Conservation (phyloP, 169 alveolate species). For the Fabrea salina region DNA sequence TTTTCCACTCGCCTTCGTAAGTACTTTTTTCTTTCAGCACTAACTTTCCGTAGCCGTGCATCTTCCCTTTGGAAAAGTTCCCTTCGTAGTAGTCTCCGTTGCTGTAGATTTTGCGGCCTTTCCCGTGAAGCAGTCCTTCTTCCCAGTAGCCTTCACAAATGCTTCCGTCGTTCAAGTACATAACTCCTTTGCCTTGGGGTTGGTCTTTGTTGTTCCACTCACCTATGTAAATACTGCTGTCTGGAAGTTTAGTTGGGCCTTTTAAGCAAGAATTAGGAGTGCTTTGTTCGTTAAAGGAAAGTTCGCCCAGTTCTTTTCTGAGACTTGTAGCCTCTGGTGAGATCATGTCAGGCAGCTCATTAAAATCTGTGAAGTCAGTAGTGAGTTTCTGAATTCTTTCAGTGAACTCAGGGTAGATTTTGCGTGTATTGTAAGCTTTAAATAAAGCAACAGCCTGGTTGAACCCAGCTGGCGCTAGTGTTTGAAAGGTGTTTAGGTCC, state of each 20-base stretch:
- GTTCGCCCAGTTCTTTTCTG: too few species aligned
- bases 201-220: constrained; percentile 1
- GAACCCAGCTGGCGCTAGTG: too few species aligned
- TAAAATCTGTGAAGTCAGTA: too few species aligned
- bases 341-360: too few species aligned
- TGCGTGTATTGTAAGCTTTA: too few species aligned
- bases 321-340: too few species aligned
- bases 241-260: constrained; percentile 10
- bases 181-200: constrained; percentile 19
- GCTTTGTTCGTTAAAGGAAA: too few species aligned
- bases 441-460: too few species aligned
- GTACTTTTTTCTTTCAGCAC: constrained; percentile 41
- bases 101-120: constrained; percentile 48
- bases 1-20: constrained; percentile 46
- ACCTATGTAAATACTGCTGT: constrained; percentile 8
- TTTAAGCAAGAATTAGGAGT: too few species aligned
- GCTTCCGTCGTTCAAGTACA: constrained; percentile 13
- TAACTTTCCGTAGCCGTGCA: constrained; percentile 21
- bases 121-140: constrained; percentile 42
- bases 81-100: constrained; percentile 51
- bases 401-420: too few species aligned
- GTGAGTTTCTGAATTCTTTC: too few species aligned
- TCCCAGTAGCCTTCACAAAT: constrained; percentile 27
- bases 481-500: too few species aligned
- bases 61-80: constrained; percentile 29